Base-by-base conservation (phyloP, 2,329 filamentous ascomycete genomes). In the Paracoccidioides brasiliensis region DNA sequence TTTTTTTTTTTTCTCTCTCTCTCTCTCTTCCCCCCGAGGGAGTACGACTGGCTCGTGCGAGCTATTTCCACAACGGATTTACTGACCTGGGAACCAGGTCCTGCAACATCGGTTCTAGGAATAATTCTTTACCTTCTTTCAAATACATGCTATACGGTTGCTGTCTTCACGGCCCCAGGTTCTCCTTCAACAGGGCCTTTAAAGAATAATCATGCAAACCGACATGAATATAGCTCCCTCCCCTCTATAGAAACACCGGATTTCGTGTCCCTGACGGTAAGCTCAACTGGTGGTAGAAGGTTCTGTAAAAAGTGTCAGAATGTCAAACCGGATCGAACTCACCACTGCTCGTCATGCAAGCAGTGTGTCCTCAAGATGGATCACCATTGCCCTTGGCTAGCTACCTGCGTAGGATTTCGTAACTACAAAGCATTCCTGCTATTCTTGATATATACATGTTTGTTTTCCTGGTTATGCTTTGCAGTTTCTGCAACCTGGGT, bases 351-450 rank as follows among this genome's bases (percentile, higher is more conserved):
- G 9, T 94, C 90, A 3, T 98, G 93, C 73, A 83, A 85, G 62
- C 85, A 86, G 66, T 98, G 93, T 70, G 90, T 98, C 32, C 78
- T 98, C 70, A 98, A 98, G 77, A 98, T 98, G 93, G 93, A 98
- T 69, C 93, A 98, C 70, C 93, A 98, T 74, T 98, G 93, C 69
- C 93, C 93, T 14, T 98, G 93, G 93, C 79, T 98, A 52, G 91
- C 93, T 33, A 95, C 89, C 3, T 98, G 93, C 70, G 87, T 98
- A 57, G 93, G 93, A 22, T 76, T 98, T 60, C 83, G 82, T 66
- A 98, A 98, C 72, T 94, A 96, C 78, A 98, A 98, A 73, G 80
- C 90, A 0, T 98, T 98, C 68, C 70, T 98, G 54, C 79, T 97
- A 3, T 98, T 97, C 69, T 77, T 98, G 32, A 80, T 90, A 55